Evolutionary conservation across 139 green algal species (phyloP).

Genomic region (Raphidocelis subcapitata): DNA sequence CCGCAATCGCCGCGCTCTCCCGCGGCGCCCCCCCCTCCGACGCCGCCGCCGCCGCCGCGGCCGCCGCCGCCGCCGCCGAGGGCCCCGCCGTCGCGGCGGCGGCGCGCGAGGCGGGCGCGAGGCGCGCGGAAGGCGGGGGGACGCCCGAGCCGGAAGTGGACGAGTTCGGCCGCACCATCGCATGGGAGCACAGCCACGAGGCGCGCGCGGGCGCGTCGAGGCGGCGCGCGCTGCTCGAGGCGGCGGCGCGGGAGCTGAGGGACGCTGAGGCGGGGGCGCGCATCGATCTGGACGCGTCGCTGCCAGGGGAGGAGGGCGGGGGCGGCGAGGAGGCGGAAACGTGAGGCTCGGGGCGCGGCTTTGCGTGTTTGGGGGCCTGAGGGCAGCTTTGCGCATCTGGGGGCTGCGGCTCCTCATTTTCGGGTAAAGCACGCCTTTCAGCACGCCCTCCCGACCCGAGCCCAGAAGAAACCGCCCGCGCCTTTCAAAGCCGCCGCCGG

Average conservation of each 20-base stretch:
- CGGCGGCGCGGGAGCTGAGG: neutral
- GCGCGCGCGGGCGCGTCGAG: conserved; percentile 19
- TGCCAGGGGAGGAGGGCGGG: neutral
- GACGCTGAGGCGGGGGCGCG: neutral
- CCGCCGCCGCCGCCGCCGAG: conserved; percentile 40
- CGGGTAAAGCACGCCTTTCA: too few relatives aligned
- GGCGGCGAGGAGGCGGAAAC: neutral
- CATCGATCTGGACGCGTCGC: too few relatives aligned
- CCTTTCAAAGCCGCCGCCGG: too few relatives aligned
- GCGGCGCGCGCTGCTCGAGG: conserved; percentile 1
- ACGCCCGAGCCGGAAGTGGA: conserved; percentile 53
- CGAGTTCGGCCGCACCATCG: conserved; percentile 87
- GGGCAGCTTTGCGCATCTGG: too few relatives aligned
- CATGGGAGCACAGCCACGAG: conserved; percentile 54
- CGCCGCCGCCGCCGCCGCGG: conserved; percentile 44
- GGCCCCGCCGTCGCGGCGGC: conserved; percentile 10
- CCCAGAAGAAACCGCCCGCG: too few relatives aligned
- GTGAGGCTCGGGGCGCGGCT: too few relatives aligned
- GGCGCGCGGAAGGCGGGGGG: conserved; percentile 10
- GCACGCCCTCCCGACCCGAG: too few relatives aligned
- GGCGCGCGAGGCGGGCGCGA: neutral
- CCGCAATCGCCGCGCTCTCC: conserved; percentile 56
- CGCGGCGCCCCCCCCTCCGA: conserved; percentile 36
- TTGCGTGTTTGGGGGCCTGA: too few relatives aligned
- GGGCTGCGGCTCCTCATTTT: too few relatives aligned